Evolutionary conservation across 306 rosid species (phyloP).

Genomic region (Prunus mira): DNA sequence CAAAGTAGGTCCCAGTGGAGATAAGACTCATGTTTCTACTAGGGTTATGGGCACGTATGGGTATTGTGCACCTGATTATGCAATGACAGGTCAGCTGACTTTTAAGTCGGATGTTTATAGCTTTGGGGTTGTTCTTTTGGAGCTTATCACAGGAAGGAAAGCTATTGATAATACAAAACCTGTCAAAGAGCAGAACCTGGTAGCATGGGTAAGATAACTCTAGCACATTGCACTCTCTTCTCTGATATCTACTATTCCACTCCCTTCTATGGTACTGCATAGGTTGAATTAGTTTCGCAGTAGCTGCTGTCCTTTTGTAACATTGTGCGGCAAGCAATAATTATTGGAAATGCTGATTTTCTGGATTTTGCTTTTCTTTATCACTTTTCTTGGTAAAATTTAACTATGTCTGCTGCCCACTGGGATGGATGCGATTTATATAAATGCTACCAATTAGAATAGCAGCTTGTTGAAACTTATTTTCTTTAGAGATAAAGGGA

Average conservation of each 20-base stretch:
- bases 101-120: slow-evolving; percentile 86
- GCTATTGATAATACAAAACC: slow-evolving; percentile 51
- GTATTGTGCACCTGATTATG: slow-evolving; percentile 84
- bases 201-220: slow-evolving; percentile 66
- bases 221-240: slow-evolving; percentile 1
- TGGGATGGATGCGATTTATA: background rate
- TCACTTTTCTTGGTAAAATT: background rate
- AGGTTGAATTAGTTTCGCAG: background rate
- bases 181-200: slow-evolving; percentile 59
- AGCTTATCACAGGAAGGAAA: slow-evolving; percentile 78
- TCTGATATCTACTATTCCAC: slow-evolving; percentile 11
- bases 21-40: slow-evolving; percentile 69
- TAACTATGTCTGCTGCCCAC: background rate
- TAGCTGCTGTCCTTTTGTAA: background rate
- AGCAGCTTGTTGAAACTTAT: background rate
- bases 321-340: background rate
- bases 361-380: background rate
- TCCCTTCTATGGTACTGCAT: background rate
- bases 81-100: slow-evolving; percentile 79
- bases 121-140: slow-evolving; percentile 94
- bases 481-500: background rate
- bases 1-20: slow-evolving; percentile 75
- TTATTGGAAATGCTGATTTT: background rate
- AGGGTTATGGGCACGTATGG: slow-evolving; percentile 89
- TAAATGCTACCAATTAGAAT: background rate